These are phyloP conservation scores for Pyrenopolyporus hunteri DNA, from an alignment of 495 filamentous ascomycete species.

Conservation along the genomic window DNA sequence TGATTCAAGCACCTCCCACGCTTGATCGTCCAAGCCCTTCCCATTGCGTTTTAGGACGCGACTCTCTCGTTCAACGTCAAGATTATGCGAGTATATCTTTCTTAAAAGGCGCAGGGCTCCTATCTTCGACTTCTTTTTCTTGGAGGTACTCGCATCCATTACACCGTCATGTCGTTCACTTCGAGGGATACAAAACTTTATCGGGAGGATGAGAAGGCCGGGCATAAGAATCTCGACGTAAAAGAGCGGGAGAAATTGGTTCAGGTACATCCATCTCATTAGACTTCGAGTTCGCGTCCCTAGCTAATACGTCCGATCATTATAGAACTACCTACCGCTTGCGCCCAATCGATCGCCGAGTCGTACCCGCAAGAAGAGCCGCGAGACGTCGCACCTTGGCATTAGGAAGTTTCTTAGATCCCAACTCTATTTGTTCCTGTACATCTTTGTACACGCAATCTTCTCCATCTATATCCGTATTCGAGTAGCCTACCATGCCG, in stretches of 20 bases:
- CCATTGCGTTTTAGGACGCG: conserved; percentile 27
- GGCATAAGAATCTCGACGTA: conserved; percentile 64
- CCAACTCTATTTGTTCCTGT: conserved; percentile 71
- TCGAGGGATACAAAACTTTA: conserved; percentile 63
- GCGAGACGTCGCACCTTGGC: conserved; percentile 52
- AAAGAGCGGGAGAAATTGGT: conserved; percentile 74
- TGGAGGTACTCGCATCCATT: neutral
- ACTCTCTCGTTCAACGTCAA: neutral
- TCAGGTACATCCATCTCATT: conserved; percentile 50
- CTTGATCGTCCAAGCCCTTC: conserved; percentile 15
- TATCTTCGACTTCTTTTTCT: conserved; percentile 4
- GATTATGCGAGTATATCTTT: conserved; percentile 22
- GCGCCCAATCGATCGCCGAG: conserved; percentile 50
- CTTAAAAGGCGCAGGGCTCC: conserved; percentile 14
- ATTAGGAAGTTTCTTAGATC: conserved; percentile 71
- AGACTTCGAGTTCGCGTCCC: conserved; percentile 9
- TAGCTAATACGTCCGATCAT: conserved; percentile 25
- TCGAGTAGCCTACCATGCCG: conserved; percentile 76
- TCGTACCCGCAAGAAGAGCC: conserved; percentile 35
- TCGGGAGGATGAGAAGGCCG: conserved; percentile 64
- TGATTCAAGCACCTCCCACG: conserved; percentile 8
- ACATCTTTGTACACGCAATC: conserved; percentile 74
- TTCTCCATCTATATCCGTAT: conserved; percentile 87
- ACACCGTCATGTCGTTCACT: conserved; percentile 57
- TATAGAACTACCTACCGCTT: conserved; percentile 73